Evolutionary conservation across 192 early-diverging fungal species (phyloP).

Genomic region (Pilaira anomala): DNA sequence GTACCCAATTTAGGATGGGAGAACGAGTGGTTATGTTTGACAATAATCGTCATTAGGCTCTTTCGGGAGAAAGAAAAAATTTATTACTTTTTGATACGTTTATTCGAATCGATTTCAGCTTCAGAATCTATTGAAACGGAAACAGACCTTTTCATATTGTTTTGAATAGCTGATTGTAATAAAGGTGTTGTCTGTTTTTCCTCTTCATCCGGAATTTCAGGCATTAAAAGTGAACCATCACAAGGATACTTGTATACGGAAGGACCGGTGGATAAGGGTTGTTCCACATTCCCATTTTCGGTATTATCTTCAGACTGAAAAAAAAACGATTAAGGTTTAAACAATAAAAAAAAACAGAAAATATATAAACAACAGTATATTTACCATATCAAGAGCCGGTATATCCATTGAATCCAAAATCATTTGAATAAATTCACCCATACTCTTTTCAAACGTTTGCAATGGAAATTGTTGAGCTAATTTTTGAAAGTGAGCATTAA

Average conservation of each 20-base stretch:
- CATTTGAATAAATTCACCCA: constrained; percentile 48
- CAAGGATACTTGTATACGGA: constrained; percentile 45
- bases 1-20: too few relatives aligned
- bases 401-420: constrained; percentile 41
- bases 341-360: not conserved
- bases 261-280: constrained; percentile 29
- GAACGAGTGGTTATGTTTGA: too few relatives aligned
- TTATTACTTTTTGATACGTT: too few relatives aligned
- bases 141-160: too few relatives aligned
- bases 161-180: too few relatives aligned
- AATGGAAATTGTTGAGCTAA: constrained; percentile 43
- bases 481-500: constrained; percentile 41
- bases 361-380: not conserved
- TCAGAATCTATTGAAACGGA: too few relatives aligned
- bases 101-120: too few relatives aligned
- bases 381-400: constrained; percentile 48
- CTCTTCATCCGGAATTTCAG: constrained; percentile 49
- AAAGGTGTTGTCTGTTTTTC: not conserved
- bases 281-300: constrained; percentile 6
- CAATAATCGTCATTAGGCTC: too few relatives aligned
- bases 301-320: constrained; percentile 18
- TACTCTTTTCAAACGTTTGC: constrained; percentile 47
- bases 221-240: constrained; percentile 52
- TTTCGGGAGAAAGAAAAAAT: too few relatives aligned
- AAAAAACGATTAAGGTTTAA: constrained; percentile 3